Evolutionary conservation across 768 basidiomycete species (phyloP), one percentile per base, ranked within the genome.

Genomic region (Galerina sulciceps): DNA sequence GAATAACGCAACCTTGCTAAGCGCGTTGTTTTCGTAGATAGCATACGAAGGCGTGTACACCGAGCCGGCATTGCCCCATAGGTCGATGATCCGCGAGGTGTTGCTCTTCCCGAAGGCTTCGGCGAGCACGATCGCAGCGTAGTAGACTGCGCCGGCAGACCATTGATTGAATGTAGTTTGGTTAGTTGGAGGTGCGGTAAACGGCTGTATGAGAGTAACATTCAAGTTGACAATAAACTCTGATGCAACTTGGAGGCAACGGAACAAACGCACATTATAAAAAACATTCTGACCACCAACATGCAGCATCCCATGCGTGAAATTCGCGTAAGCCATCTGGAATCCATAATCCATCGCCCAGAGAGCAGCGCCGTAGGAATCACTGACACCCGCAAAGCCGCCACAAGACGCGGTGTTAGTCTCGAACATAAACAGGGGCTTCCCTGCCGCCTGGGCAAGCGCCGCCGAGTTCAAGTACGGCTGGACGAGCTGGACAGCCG

Each of bases 71-170:
- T 61, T 61, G 1, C 45, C 58, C 15, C 13, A 36, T 22, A 64
- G 57, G 46, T 61, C 56, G 43, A 58, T 36, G 14, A 64, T 79
- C 61, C 83, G 89, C 1, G 88, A 83, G 4, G 71, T 75, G 70
- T 86, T 86, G 40, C 83, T 80, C 40, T 79, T 73, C 18, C 90
- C 90, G 17, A 93, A 76, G 4, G 81, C 78, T 70, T 93, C 91
- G 0, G 90, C 83, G 36, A 89, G 75, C 60, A 87, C 80, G 14
- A 93, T 73, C 1, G 86, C 80, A 1, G 91, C 81, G 71, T 93
- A 93, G 73, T 89, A 91, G 40, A 88, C 73, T 0, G 89, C 81
- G 1, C 89, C 89, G 41, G 90, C 76, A 0, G 89, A 89, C 90
- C 90, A 93, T 69, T 87, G 75, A 55, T 81, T 80, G 70, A 78